phyloP scores from a whole-genome alignment of 2,329 filamentous ascomycete genomes.

The Bipolaris gigantea region DNA sequence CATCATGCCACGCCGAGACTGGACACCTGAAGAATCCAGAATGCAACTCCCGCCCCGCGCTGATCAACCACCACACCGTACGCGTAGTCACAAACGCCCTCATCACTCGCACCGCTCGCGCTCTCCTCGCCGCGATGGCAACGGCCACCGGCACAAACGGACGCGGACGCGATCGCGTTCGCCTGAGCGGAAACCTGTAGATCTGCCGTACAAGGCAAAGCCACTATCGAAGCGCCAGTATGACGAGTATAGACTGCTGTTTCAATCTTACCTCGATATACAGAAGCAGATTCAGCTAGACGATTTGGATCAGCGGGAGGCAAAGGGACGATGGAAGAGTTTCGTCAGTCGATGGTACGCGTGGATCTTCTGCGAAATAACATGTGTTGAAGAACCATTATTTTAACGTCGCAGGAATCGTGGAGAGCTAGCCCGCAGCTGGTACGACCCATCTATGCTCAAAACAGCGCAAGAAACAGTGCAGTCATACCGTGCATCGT shows the following conservation, averaged over 20 bases:
- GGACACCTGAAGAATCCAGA: slow-evolving; percentile 1
- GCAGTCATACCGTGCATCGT: slow-evolving; percentile 20
- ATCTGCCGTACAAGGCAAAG: slow-evolving; percentile 67
- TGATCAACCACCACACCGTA: slow-evolving; percentile 7
- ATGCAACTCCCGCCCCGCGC: not conserved
- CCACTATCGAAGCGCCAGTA: slow-evolving; percentile 70
- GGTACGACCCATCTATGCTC: slow-evolving; percentile 84
- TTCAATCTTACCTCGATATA: slow-evolving; percentile 82
- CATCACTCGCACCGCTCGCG: slow-evolving; percentile 44
- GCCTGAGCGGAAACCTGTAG: slow-evolving; percentile 28
- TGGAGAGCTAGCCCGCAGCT: slow-evolving; percentile 82
- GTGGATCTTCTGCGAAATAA: not conserved
- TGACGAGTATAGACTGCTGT: slow-evolving; percentile 67
- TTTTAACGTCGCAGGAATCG: slow-evolving; percentile 70
- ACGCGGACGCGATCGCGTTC: slow-evolving; percentile 31
- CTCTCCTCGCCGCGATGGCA: slow-evolving; percentile 34
- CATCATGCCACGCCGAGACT: slow-evolving; percentile 6
- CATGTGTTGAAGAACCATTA: not conserved
- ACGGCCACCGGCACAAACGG: slow-evolving; percentile 29
- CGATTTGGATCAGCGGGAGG: slow-evolving; percentile 72
- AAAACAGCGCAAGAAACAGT: slow-evolving; percentile 51
- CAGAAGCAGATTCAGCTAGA: slow-evolving; percentile 77
- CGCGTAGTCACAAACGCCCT: slow-evolving; percentile 40
- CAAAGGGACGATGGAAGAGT: slow-evolving; percentile 87
- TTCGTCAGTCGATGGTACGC: slow-evolving; percentile 83